Evolutionary conservation across 2,329 filamentous ascomycete genomes (phyloP), one percentile per base, ranked within the genome.

Genomic region (Arthrinium puccinioides): DNA sequence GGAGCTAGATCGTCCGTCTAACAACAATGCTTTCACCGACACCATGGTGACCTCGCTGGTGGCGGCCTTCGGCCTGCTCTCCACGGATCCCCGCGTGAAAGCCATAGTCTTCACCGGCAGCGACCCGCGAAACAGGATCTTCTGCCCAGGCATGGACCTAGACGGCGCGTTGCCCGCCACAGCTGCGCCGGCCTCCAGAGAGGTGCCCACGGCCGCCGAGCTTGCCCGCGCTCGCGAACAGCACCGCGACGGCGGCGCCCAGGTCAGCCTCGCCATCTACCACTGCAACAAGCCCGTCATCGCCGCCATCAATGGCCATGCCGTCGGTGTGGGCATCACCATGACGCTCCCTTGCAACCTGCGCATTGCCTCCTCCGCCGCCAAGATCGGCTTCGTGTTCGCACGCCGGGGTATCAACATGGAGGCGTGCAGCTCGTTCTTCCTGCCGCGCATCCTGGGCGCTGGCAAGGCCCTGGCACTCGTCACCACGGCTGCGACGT

Each of bases 351-450:
- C 76, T 2, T 70, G 69, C 36, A 66, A 64, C 33, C 64, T 75
- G 36, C 63, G 70, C 35, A 50, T 82, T 44, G 75, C 65, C 27
- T 76, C 73, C 45, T 54, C 61, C 27, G 59, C 63, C 9, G 79
- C 82, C 3, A 83, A 82, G 52, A 73, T 87, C 44, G 84, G 83
- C 36, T 85, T 87, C 53, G 82, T 87, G 14, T 89, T 88, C 56
- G 69, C 73, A 18, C 72, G 82, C 19, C 70, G 83, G 29, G 84
- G 83, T 1, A 68, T 88, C 50, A 69, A 77, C 41, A 81, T 84
- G 74, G 84, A 89, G 59, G 82, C 80, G 1, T 81, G 75, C 52
- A 78, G 72, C 35, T 80, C 76, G 8, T 88, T 74, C 58, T 88
- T 85, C 64, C 66, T 88, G 24, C 83, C 84, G 3, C 72, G 80